A percentile compares a stretch with the other conserved stretches of the same genome.
Evolutionary conservation across 495 filamentous ascomycete species (phyloP).

Genomic region (Penicillium lagena): DNA sequence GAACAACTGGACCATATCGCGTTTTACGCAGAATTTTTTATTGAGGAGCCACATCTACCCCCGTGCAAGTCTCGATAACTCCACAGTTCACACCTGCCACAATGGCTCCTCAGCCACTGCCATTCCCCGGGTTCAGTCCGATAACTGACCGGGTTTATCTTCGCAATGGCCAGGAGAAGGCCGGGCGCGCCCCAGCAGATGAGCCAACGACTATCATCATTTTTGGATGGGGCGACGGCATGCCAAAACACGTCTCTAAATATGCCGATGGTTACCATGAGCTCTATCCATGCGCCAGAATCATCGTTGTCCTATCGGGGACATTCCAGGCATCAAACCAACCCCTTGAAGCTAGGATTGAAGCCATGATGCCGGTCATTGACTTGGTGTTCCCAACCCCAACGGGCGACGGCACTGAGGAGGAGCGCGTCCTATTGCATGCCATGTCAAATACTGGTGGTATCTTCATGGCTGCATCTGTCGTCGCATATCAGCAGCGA

Average conservation of each 20-base stretch:
- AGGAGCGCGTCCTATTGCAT: conserved; percentile 36
- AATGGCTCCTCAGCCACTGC: conserved; percentile 17
- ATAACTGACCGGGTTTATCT: conserved; percentile 20
- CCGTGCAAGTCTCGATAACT: not conserved
- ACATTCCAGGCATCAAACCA: conserved; percentile 39
- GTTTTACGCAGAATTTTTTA: not conserved
- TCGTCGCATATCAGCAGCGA: conserved; percentile 37
- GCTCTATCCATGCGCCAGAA: conserved; percentile 39
- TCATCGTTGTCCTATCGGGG: conserved; percentile 42
- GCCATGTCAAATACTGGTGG: conserved; percentile 48
- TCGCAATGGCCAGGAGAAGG: conserved; percentile 16
- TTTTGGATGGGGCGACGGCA: conserved; percentile 51
- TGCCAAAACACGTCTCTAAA: conserved; percentile 46
- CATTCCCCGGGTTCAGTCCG: conserved; percentile 22
- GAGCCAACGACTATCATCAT: conserved; percentile 27
- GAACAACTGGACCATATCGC: not conserved
- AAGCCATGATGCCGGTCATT: conserved; percentile 43
- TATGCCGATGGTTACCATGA: conserved; percentile 45
- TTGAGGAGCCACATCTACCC: not conserved
- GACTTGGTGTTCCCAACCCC: conserved; percentile 35
- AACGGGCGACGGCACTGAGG: conserved; percentile 8
- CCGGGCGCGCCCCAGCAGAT: conserved; percentile 7
- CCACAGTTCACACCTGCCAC: not conserved
- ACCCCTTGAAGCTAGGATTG: conserved; percentile 32
- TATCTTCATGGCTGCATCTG: conserved; percentile 40